These are phyloP conservation scores for Selenicereus undatus DNA, from an alignment of 148 eudicot genomes.

Conservation along the genomic window DNA sequence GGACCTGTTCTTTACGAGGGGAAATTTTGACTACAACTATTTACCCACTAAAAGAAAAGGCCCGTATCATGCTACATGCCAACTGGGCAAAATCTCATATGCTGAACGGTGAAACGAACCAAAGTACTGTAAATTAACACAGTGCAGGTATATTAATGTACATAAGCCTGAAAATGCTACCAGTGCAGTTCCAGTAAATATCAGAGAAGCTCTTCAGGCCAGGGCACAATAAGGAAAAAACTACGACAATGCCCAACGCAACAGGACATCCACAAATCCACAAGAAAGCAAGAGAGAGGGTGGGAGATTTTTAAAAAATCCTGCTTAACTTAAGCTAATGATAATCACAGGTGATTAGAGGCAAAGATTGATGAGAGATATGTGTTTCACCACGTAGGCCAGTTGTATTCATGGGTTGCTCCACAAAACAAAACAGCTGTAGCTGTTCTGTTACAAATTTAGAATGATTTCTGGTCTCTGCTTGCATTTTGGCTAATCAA, in stretches of 20 bases:
- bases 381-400: not conserved
- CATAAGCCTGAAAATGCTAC: not conserved
- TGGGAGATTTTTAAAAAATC: no score
- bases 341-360: not conserved
- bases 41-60: no score
- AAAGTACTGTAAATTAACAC: not conserved
- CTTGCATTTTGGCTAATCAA: slow-evolving; percentile 20
- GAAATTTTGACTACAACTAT: no score
- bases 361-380: not conserved
- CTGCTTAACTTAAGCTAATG: not conserved
- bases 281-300: not conserved
- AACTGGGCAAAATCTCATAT: not conserved
- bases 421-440: slow-evolving; percentile 13
- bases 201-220: not conserved
- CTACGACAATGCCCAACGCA: not conserved
- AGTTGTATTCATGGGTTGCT: not conserved
- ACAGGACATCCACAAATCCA: not conserved
- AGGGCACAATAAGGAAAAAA: not conserved
- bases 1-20: no score
- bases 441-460: not conserved
- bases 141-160: not conserved
- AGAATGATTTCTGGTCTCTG: not conserved
- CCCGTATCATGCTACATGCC: not conserved
- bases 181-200: not conserved
- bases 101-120: not conserved